Base-by-base conservation (phyloP, 345 rosid species). In the Turritis glabra region DNA sequence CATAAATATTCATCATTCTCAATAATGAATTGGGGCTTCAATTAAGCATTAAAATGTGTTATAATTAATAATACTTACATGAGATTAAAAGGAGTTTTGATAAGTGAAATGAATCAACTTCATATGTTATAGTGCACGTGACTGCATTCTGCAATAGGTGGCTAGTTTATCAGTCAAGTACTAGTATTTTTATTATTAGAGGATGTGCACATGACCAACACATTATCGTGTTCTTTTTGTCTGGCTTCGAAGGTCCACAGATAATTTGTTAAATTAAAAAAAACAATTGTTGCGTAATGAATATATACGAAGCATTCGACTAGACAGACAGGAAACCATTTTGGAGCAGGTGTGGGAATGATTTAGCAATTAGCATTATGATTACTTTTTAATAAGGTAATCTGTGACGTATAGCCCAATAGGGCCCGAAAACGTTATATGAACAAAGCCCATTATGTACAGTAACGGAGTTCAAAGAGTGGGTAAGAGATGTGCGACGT, bases 201-300 rank as follows among this genome's bases (percentile, higher is more conserved):
- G 46, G 37, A 44, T 44, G 72, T 54, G 72, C 58, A 56, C 64
- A 64, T 74, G 66, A 35, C 77, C 72, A 44, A 65, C 71, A 47
- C 37, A 47, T 44, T 22, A 64, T 55, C 44, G n/a, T 64, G 12
- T 44, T 55, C 50, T 55, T 64, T 64, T 65, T 32, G 40, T 29
- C 57, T 64, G 71, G 25, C 47, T 56, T 56, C 18, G 3, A 27
- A 48, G 29, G 50, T 59, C 51, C 35, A 71, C 38, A 61, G 17
- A 38, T 43, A 51, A 40, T 22, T 8, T n/a, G 37, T 18, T 25
- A 25, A 19, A 58, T 5, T 38, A 38, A 44, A 26, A 30, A 21
- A 53, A 53, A 43, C 35, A 46, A 46, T 33, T 4, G 35, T 15
- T 69, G n/a, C 64, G n/a, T n/a, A n/a, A n/a, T n/a, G n/a, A n/a